Evolutionary conservation across 129 eudicot species (phyloP).

Genomic region (Oenanthe sinensis): DNA sequence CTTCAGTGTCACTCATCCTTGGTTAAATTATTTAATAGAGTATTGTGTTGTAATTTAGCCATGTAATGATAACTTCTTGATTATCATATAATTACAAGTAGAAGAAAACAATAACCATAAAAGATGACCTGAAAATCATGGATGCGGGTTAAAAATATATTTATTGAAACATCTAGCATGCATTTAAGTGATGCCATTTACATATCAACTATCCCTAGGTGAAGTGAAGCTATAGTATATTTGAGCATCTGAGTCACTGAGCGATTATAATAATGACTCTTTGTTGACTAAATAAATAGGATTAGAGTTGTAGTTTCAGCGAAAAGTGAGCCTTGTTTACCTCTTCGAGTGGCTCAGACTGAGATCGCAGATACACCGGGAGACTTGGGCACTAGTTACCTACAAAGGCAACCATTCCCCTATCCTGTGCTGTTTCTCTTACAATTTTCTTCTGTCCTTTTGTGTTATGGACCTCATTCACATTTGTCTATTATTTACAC

Average conservation of each 20-base stretch:
- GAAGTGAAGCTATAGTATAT: neutral
- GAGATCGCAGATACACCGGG: constrained; percentile 5
- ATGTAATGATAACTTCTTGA: constrained; percentile 3
- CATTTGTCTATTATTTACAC: neutral
- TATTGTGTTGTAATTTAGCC: neutral
- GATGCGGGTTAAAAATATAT: neutral
- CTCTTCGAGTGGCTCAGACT: constrained; percentile 62
- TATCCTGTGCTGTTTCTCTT: neutral
- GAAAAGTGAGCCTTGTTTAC: constrained; percentile 78
- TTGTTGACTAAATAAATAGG: neutral
- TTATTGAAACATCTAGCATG: constrained; percentile 1
- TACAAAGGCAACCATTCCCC: constrained; percentile 1
- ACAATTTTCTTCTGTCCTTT: neutral
- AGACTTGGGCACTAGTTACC: constrained; percentile 5
- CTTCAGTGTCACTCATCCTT: neutral
- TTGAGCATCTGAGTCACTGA: neutral
- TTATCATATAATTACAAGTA: neutral
- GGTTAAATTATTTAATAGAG: neutral
- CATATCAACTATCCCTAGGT: constrained; percentile 15
- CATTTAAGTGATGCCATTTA: neutral
- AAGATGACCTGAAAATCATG: constrained; percentile 14
- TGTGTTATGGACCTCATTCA: constrained; percentile 7
- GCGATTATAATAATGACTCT: neutral
- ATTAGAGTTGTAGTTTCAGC: constrained; percentile 57
- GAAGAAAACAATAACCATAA: neutral